phyloP scores from a whole-genome alignment of 345 rosid species.

The Erucastrum elatum region DNA sequence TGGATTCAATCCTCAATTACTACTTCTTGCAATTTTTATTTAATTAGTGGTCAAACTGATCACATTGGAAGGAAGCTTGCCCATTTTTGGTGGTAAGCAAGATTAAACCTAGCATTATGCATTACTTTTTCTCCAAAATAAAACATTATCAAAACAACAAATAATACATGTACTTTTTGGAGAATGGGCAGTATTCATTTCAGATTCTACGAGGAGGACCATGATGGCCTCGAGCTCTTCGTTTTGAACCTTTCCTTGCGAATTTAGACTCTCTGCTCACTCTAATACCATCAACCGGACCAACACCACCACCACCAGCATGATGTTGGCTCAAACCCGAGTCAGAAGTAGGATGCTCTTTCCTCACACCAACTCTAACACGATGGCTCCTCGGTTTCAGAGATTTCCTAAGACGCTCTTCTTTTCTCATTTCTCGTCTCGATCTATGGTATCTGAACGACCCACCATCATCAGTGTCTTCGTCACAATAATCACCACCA shows the following conservation, averaged over 20 bases:
- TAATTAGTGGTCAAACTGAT: no score
- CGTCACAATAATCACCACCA: neutral
- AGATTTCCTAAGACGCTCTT: constrained; percentile 47
- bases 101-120: neutral
- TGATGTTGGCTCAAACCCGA: constrained; percentile 16
- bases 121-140: neutral
- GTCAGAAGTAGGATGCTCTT: constrained; percentile 29
- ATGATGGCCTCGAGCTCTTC: constrained; percentile 7
- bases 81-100: neutral
- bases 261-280: constrained; percentile 49
- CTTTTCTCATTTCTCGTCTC: constrained; percentile 28
- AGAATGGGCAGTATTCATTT: neutral
- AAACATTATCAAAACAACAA: neutral
- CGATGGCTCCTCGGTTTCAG: constrained; percentile 48
- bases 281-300: constrained; percentile 38
- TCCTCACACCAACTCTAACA: constrained; percentile 40
- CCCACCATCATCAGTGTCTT: constrained; percentile 14
- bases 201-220: constrained; percentile 15
- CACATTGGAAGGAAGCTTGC: no score
- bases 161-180: neutral
- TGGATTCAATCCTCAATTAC: no score
- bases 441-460: constrained; percentile 11
- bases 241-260: constrained; percentile 40
- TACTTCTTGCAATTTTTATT: no score
- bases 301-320: constrained; percentile 7